These are phyloP conservation scores for Moniliophthora roreri DNA, from an alignment of 1,284 basidiomycete genomes.

Conservation along the genomic window DNA sequence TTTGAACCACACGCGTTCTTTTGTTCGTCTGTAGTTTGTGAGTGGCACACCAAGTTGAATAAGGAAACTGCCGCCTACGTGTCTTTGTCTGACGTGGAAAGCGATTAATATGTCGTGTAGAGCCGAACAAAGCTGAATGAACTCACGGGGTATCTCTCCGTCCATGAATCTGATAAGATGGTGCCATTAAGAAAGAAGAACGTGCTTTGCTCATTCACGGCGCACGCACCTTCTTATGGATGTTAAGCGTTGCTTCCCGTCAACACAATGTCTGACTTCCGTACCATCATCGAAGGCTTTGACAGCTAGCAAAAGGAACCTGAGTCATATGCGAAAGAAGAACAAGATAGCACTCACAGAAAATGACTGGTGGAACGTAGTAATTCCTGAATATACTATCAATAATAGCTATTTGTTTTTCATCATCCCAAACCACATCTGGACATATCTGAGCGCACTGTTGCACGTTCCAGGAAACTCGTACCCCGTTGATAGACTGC, in stretches of 20 bases:
- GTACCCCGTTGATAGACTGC: too few species aligned
- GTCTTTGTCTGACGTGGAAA: slow-evolving; percentile 34
- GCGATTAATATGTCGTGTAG: too few species aligned
- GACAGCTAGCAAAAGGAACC: not conserved
- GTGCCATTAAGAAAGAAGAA: not conserved
- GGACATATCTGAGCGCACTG: not conserved
- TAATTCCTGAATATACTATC: slow-evolving; percentile 4
- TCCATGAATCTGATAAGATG: slow-evolving; percentile 41
- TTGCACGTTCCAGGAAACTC: too few species aligned
- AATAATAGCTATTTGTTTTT: slow-evolving; percentile 3
- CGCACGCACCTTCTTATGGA: slow-evolving; percentile 31
- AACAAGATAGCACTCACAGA: not conserved
- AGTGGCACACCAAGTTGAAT: slow-evolving; percentile 2
- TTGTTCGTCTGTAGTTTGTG: slow-evolving; percentile 27
- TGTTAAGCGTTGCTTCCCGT: slow-evolving; percentile 55
- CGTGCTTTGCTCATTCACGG: not conserved
- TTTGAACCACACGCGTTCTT: slow-evolving; percentile 41
- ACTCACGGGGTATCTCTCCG: slow-evolving; percentile 41
- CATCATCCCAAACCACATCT: not conserved
- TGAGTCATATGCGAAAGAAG: not conserved
- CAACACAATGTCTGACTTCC: slow-evolving; percentile 48
- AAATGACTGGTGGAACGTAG: slow-evolving; percentile 6
- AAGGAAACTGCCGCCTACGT: slow-evolving; percentile 22
- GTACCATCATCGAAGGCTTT: slow-evolving; percentile 35
- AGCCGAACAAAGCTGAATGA: too few species aligned